These are phyloP conservation scores for Candida sp. DNA, from an alignment of 1,139 yeast species.

Conservation along the genomic window DNA sequence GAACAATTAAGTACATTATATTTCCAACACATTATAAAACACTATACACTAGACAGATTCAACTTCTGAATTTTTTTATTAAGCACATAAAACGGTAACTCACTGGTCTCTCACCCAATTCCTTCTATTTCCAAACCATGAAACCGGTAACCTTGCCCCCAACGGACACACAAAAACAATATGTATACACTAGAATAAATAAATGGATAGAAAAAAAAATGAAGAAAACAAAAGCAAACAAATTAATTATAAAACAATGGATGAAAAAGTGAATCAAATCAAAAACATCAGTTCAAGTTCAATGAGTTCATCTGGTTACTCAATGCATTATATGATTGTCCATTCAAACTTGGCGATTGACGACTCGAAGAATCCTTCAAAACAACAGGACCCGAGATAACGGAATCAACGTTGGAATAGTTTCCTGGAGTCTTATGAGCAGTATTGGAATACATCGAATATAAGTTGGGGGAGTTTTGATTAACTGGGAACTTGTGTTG, in stretches of 20 bases:
- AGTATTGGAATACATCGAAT: constrained; percentile 15
- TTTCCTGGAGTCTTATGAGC: background rate
- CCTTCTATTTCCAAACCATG: background rate
- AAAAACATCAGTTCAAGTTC: constrained; percentile 26
- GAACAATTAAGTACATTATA: background rate
- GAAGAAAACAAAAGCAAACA: background rate
- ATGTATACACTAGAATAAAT: background rate
- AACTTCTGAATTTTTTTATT: background rate
- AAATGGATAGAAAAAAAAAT: background rate
- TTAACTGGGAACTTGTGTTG: constrained; percentile 21
- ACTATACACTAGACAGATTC: background rate
- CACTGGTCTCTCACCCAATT: background rate
- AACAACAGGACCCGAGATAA: background rate
- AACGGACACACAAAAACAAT: background rate
- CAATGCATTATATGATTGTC: constrained; percentile 21
- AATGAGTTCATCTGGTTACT: constrained; percentile 38
- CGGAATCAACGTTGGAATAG: background rate
- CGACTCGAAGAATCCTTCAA: constrained; percentile 13
- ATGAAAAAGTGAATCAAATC: background rate
- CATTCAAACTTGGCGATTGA: constrained; percentile 4
- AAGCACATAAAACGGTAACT: background rate
- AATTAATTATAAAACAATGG: background rate
- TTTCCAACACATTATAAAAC: background rate
- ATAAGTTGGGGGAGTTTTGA: constrained; percentile 30
- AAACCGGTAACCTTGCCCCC: background rate